Evolutionary conservation across 345 rosid species (phyloP), one percentile per base, ranked within the genome.

Genomic region (Ceriops decandra): DNA sequence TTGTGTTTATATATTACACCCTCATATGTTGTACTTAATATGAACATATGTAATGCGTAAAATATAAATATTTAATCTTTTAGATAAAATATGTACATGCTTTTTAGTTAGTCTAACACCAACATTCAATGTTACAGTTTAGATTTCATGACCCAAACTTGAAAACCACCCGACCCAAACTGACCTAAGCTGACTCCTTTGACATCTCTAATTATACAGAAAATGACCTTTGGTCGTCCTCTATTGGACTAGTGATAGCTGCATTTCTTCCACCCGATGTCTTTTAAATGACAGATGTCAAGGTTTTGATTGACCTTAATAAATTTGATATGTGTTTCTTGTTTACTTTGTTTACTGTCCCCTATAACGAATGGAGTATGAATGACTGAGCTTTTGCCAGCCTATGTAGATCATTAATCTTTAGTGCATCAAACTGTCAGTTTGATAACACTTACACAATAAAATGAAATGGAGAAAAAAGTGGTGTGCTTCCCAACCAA

Each of bases 71-170:
- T 38, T 11, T 42, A 42, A 15, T 42, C 49, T 42, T 42, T 13
- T 13, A 11, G 17, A 42, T 42, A 11, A 42, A 42, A 42, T 42
- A 3, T 13, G 4, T 42, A 13, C 16, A 11, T 42, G 13, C 49
- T 42, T 42, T 42, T 42, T 42, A 11, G 17, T 13, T 42, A 42
- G 49, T 42, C 17, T 15, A 38, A 38, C 15, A 9, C 0, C 3
- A 38, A 10, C 46, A 10, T 42, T 42, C 13, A 13, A 15, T 13
- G 49, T 42, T 42, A 42, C 17, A 17, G 16, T 42, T 42, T 42
- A 42, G 5, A 13, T 42, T 42, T 42, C 17, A 42, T 26, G 98
- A 91, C 11, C 36, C n/a, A 22, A 60, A 33, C 24, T 33, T 2
- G 7, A 52, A 9, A 32, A 26, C 7, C 13, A 46, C 16, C 16